phyloP scores from a whole-genome alignment of 495 filamentous ascomycete species.

The Daldinia bambusicola region DNA sequence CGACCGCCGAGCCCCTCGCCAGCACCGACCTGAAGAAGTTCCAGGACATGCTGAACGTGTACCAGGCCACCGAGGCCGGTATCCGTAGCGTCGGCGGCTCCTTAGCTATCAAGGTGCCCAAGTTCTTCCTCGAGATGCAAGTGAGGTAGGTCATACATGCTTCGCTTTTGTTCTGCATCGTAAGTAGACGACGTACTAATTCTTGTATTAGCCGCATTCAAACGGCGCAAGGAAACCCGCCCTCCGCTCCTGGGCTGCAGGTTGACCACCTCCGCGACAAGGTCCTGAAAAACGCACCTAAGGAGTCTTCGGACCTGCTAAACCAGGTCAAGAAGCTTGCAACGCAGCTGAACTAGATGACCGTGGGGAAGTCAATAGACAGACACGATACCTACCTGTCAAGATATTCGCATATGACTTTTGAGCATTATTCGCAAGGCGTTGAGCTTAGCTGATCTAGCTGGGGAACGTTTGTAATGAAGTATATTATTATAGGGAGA shows the following conservation, averaged over 20 bases:
- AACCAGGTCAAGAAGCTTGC: slow-evolving; percentile 54
- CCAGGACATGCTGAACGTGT: slow-evolving; percentile 56
- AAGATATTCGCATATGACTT: not conserved
- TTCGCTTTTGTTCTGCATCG: too few species aligned
- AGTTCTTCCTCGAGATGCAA: slow-evolving; percentile 62
- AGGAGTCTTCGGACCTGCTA: slow-evolving; percentile 50
- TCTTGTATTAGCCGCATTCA: slow-evolving; percentile 54
- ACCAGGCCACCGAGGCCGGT: slow-evolving; percentile 61
- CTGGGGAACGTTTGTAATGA: slow-evolving; percentile 2
- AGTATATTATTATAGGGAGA: slow-evolving; percentile 1
- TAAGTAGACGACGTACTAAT: too few species aligned
- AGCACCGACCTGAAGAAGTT: slow-evolving; percentile 54
- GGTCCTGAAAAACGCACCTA: slow-evolving; percentile 58
- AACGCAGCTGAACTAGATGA: slow-evolving; percentile 43
- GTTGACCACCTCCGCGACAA: slow-evolving; percentile 60
- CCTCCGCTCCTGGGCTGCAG: slow-evolving; percentile 54
- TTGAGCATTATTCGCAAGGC: not conserved
- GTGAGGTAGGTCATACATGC: not conserved
- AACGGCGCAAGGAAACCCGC: slow-evolving; percentile 60
- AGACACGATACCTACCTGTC: not conserved
- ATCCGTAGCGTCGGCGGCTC: slow-evolving; percentile 56
- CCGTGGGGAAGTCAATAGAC: not conserved
- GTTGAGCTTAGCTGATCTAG: not conserved
- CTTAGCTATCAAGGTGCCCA: slow-evolving; percentile 59
- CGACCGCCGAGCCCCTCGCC: slow-evolving; percentile 50